Conservation (phyloP, 2,329 filamentous ascomycete species). For the Westerdykella ornata region DNA sequence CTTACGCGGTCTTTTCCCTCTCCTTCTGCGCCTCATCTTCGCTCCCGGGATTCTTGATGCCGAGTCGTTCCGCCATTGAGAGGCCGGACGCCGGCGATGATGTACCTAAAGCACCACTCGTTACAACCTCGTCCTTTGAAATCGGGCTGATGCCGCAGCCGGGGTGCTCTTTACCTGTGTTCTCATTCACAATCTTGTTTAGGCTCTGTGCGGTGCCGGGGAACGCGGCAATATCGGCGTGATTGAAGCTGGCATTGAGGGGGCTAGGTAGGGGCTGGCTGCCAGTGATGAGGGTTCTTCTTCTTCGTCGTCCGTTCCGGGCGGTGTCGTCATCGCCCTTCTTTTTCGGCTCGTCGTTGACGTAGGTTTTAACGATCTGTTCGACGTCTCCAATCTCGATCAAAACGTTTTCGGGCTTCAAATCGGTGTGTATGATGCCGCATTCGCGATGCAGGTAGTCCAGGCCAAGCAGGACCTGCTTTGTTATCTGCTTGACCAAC, state of each 20-base stretch:
- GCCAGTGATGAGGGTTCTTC: constrained; percentile 91
- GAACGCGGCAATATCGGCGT: constrained; percentile 60
- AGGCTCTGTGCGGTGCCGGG: constrained; percentile 62
- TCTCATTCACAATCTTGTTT: constrained; percentile 73
- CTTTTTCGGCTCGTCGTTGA: constrained; percentile 65
- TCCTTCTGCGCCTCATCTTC: constrained; percentile 61
- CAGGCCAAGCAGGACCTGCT: constrained; percentile 89
- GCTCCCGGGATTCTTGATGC: constrained; percentile 47
- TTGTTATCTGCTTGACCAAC: constrained; percentile 96
- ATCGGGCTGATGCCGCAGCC: constrained; percentile 38
- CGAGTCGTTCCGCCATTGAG: constrained; percentile 55
- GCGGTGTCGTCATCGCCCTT: constrained; percentile 79
- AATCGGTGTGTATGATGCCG: constrained; percentile 95
- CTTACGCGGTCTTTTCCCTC: constrained; percentile 90
- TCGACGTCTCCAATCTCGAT: constrained; percentile 99
- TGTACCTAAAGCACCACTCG: constrained; percentile 50
- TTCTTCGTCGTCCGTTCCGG: constrained; percentile 79
- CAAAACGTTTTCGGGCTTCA: constrained; percentile 96
- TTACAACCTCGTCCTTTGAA: constrained; percentile 44
- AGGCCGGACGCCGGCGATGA: constrained; percentile 39
- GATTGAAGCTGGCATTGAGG: constrained; percentile 83
- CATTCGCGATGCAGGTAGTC: constrained; percentile 97
- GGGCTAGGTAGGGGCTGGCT: constrained; percentile 94
- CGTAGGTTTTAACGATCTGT: constrained; percentile 93
- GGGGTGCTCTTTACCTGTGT: constrained; percentile 51